Evolutionary conservation across 371 early-diverging fungal genomes (phyloP).

Genomic region (Saksenaea vasiformis): DNA sequence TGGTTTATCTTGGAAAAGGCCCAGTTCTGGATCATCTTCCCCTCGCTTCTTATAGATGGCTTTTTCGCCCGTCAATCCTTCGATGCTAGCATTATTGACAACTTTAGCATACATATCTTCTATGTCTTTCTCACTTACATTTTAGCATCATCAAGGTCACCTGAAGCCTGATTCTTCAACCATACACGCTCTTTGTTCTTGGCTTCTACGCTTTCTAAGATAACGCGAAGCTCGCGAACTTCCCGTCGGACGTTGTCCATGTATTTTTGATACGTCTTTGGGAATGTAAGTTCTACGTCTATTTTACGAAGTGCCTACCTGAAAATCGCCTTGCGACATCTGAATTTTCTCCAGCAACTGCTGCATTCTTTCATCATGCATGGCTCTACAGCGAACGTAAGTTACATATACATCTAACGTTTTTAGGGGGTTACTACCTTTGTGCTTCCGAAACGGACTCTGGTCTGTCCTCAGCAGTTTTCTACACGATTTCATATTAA

Average conservation of each 20-base stretch:
- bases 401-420: background rate
- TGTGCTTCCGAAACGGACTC: conserved; percentile 58
- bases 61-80: conserved; percentile 79
- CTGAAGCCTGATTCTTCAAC: conserved; percentile 79
- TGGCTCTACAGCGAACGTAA: conserved; percentile 42
- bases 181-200: conserved; percentile 85
- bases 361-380: conserved; percentile 70
- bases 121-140: conserved; percentile 43
- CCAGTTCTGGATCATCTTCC: conserved; percentile 72
- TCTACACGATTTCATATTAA: conserved; percentile 23
- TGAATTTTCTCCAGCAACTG: conserved; percentile 64
- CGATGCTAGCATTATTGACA: conserved; percentile 41
- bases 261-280: conserved; percentile 52
- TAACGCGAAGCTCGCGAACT: conserved; percentile 75
- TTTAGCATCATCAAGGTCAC: conserved; percentile 84
- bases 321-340: conserved; percentile 74
- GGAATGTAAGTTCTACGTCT: background rate
- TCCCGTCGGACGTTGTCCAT: conserved; percentile 70
- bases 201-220: conserved; percentile 77
- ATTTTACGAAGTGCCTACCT: conserved; percentile 22
- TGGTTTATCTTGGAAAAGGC: conserved; percentile 72
- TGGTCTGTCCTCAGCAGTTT: conserved; percentile 49
- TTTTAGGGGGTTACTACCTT: conserved; percentile 33
- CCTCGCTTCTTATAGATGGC: conserved; percentile 82
- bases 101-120: background rate